Percentiles rank a stretch among this genome's conserved stretches.
Conservation (phyloP, 352 stramenopile genomes). For the Pythium scleroteichum region DNA sequence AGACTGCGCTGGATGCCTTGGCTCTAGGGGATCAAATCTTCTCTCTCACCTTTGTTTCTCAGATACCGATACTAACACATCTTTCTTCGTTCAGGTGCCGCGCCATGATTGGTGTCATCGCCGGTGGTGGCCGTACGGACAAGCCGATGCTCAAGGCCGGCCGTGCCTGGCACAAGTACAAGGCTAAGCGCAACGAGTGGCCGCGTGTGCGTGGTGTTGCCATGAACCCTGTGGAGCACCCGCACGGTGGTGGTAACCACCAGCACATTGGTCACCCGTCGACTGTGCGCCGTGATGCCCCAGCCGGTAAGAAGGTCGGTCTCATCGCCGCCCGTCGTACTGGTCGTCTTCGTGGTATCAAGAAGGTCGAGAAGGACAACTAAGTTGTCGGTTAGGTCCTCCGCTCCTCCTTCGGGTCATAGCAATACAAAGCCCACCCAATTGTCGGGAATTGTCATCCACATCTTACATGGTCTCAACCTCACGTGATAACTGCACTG, state of each 20-base stretch:
- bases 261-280: slow-evolving; percentile 99
- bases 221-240: slow-evolving; percentile 99
- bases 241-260: slow-evolving; percentile 99
- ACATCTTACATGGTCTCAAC: too few relatives aligned
- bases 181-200: slow-evolving; percentile 99
- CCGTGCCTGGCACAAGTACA: slow-evolving; percentile 98
- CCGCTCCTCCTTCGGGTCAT: slow-evolving; percentile 1
- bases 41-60: slow-evolving; percentile 11
- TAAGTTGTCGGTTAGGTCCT: slow-evolving; percentile 39
- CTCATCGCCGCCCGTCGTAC: slow-evolving; percentile 97
- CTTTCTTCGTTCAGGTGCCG: slow-evolving; percentile 79
- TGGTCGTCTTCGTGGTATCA: slow-evolving; percentile 96
- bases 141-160: slow-evolving; percentile 99
- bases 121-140: slow-evolving; percentile 97
- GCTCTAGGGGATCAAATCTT: slow-evolving; percentile 10
- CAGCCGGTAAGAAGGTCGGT: slow-evolving; percentile 98
- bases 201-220: slow-evolving; percentile 98
- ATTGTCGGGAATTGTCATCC: slow-evolving; percentile 21
- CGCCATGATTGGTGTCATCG: slow-evolving; percentile 97
- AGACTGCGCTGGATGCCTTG: slow-evolving; percentile 11
- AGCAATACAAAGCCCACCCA: slow-evolving; percentile 19
- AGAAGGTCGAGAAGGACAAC: slow-evolving; percentile 95
- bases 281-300: slow-evolving; percentile 93
- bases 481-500: too few relatives aligned
- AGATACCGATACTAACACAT: slow-evolving; percentile 32